Base-by-base conservation (phyloP, 2,329 filamentous ascomycete species). In the Drechslera avenae region DNA sequence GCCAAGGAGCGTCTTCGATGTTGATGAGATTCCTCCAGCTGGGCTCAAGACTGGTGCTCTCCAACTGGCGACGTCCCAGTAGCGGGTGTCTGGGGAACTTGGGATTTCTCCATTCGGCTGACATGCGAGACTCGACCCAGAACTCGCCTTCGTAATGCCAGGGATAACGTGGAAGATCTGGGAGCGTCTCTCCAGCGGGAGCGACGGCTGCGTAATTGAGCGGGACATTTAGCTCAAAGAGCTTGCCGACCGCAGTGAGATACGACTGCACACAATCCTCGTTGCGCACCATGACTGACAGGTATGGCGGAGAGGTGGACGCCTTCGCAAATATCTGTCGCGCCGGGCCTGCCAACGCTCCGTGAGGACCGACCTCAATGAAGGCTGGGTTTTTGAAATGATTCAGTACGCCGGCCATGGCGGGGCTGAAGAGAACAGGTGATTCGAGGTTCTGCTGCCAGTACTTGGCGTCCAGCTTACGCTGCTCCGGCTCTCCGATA, bases 1-100 rank as follows among this genome's bases (percentile, higher is more conserved):
- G 41, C 80, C 80, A 83, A 0, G 76, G 72, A 0, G 69, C 50
- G 16, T 79, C 66, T 1, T 64, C 56, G 0, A 75, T 41, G 3
- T 64, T 56, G 2, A 80, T 52, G 0, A 57, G 0, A 2, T 59
- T 54, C 13, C 47, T 14, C 46, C 45, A 63, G 1, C 8, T 32
- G 0, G 46, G 46, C 18, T 46, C 32, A 8, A 47, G n/a, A 1
- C 21, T 21, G 2, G 46, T 57, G 14, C 34, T 46, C 7, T 50
- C 56, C 0, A 33, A 8, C 1, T 34, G 2, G 4, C 23, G 5
- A 5, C 31, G 1, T 3, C 65, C 63, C 0, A 68, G 52, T 0
- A 64, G 37, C 3, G 44, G 36, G 32, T 68, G 62, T 5, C 51
- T 18, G 0, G 36, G 19, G 30, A 44, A 23, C 21, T 53, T 31